A percentile compares a stretch with the other conserved stretches of the same genome.
These are phyloP conservation scores for Trichoderma erinaceum DNA, from an alignment of 495 filamentous ascomycete species.

Conservation along the genomic window DNA sequence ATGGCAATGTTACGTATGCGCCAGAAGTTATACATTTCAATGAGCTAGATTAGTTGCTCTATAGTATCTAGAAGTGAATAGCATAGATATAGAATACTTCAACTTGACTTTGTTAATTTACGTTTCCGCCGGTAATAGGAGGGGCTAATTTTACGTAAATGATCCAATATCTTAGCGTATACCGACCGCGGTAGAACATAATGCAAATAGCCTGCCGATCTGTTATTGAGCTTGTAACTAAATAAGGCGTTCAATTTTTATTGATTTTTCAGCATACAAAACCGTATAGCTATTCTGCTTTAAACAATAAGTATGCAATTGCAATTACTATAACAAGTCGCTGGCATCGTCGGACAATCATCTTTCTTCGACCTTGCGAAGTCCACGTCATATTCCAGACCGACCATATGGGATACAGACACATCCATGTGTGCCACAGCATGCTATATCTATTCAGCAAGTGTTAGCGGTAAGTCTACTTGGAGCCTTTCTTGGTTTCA, in stretches of 20 bases:
- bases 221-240: background rate
- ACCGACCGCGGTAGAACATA: background rate
- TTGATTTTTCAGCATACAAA: background rate
- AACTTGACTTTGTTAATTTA: no score
- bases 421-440: background rate
- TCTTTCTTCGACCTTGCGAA: background rate
- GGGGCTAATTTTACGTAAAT: no score
- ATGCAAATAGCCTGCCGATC: background rate
- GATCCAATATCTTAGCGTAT: no score
- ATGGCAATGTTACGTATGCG: no score
- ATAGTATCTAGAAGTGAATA: no score
- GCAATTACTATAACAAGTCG: background rate
- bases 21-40: no score
- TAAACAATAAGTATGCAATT: no score
- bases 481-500: background rate
- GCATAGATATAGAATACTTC: no score
- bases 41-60: no score
- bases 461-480: background rate
- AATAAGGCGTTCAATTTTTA: background rate
- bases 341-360: background rate
- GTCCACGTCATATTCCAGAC: background rate
- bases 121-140: no score
- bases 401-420: background rate
- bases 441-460: background rate
- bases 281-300: background rate